A percentile compares a stretch with the other conserved stretches of the same genome.
phyloP scores from a whole-genome alignment of 441 rosid genomes.

The Erodium chrysanthum region DNA sequence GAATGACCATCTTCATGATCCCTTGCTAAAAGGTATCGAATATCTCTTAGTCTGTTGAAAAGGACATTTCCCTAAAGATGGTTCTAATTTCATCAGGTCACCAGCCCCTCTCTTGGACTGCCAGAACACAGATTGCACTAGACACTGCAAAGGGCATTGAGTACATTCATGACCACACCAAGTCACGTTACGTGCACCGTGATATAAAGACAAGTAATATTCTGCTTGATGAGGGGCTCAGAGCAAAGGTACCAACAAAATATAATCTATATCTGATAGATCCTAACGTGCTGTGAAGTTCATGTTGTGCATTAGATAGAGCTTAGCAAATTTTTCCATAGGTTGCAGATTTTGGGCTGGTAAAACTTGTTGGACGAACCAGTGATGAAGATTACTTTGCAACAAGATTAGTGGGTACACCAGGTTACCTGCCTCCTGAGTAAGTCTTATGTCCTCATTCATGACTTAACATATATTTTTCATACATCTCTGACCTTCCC shows the following conservation, averaged over 20 bases:
- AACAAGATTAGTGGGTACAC: constrained; percentile 54
- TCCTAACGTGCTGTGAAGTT: too few relatives aligned
- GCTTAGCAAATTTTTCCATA: constrained; percentile 7
- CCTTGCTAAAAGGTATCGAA: constrained; percentile 37
- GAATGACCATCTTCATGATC: constrained; percentile 54
- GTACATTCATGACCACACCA: constrained; percentile 63
- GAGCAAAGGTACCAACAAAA: constrained; percentile 42
- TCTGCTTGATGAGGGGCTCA: constrained; percentile 40
- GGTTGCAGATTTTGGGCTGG: constrained; percentile 68
- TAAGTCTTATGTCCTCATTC: constrained; percentile 16
- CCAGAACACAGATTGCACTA: constrained; percentile 56
- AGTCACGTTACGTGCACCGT: constrained; percentile 52
- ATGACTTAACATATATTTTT: not conserved
- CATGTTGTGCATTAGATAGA: too few relatives aligned
- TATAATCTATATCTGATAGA: too few relatives aligned
- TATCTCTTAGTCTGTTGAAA: too few relatives aligned
- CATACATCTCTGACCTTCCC: not conserved
- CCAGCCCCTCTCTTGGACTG: constrained; percentile 54
- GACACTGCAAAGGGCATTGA: constrained; percentile 58
- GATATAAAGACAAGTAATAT: constrained; percentile 59
- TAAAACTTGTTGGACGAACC: constrained; percentile 48
- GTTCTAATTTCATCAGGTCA: constrained; percentile 27
- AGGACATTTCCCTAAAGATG: too few relatives aligned
- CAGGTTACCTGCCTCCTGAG: constrained; percentile 69
- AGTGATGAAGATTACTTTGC: constrained; percentile 46